These are phyloP conservation scores for Tylopilus subfusipes DNA, from an alignment of 768 basidiomycete genomes.

Conservation along the genomic window DNA sequence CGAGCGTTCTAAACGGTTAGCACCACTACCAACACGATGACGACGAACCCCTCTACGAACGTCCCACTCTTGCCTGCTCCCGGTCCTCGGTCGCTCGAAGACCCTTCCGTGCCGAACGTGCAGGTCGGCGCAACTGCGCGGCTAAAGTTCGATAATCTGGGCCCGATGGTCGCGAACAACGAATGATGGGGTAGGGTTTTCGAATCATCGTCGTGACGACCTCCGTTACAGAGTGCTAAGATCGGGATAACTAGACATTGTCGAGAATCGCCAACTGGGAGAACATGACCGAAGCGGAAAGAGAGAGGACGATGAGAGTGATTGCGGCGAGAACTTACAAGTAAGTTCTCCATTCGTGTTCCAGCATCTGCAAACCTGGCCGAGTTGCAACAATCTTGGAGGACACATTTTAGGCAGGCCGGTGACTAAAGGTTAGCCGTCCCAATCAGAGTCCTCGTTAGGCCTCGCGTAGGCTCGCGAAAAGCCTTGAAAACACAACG, in stretches of 20 bases:
- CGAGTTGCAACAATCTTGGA: too few species aligned
- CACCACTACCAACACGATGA: conserved; percentile 1
- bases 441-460: too few species aligned
- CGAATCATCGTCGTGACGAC: not conserved
- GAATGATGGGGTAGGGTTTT: conserved; percentile 52
- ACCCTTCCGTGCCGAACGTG: conserved; percentile 9
- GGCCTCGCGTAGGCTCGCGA: too few species aligned
- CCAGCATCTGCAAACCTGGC: too few species aligned
- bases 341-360: too few species aligned
- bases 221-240: not conserved
- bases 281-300: conserved; percentile 53
- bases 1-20: too few species aligned
- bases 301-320: conserved; percentile 53
- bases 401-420: too few species aligned
- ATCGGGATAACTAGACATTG: conserved; percentile 43
- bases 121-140: conserved; percentile 21
- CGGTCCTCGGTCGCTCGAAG: conserved; percentile 2
- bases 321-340: conserved; percentile 51
- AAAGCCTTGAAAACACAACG: too few species aligned
- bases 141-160: conserved; percentile 55
- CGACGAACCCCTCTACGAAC: conserved; percentile 1
- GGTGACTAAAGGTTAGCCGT: too few species aligned
- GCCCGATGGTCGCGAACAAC: conserved; percentile 68
- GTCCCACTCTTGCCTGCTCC: conserved; percentile 11
- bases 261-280: conserved; percentile 67